Conservation (phyloP, 345 rosid species). For the Syzygium jambos region DNA sequence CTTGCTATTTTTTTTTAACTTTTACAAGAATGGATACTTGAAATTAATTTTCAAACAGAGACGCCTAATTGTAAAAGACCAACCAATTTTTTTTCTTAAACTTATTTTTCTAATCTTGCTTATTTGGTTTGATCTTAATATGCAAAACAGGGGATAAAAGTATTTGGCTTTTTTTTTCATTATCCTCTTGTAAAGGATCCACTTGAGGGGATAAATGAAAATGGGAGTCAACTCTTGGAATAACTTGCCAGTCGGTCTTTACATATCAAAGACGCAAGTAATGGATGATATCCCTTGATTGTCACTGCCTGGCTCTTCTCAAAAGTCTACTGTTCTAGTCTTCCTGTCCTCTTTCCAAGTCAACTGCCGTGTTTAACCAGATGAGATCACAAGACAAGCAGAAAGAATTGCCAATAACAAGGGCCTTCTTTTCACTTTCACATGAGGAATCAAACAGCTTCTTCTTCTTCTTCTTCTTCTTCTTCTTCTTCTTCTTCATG, state of each 20-base stretch:
- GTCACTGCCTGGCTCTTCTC: not conserved
- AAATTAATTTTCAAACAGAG: not conserved
- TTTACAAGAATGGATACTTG: not conserved
- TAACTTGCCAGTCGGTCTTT: not conserved
- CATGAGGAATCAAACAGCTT: not conserved
- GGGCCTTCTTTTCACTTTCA: not conserved
- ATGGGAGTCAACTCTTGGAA: not conserved
- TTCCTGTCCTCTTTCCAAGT: not conserved
- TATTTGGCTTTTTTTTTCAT: not conserved
- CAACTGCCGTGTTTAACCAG: not conserved
- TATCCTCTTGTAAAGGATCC: not conserved
- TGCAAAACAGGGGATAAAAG: not conserved
- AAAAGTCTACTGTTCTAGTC: not conserved
- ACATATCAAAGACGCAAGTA: not conserved
- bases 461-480: too few relatives aligned
- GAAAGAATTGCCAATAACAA: not conserved
- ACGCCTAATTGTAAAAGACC: not conserved
- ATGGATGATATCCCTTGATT: not conserved
- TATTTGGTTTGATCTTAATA: not conserved
- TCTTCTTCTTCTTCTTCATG: not conserved
- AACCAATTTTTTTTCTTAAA: not conserved
- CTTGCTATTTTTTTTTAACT: not conserved
- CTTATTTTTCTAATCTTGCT: not conserved
- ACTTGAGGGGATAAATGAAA: not conserved
- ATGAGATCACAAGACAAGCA: fast-evolving